These are phyloP conservation scores for Climacium dendroides DNA, from an alignment of 225 moss, liverwort and hornwort species.

Conservation along the genomic window DNA sequence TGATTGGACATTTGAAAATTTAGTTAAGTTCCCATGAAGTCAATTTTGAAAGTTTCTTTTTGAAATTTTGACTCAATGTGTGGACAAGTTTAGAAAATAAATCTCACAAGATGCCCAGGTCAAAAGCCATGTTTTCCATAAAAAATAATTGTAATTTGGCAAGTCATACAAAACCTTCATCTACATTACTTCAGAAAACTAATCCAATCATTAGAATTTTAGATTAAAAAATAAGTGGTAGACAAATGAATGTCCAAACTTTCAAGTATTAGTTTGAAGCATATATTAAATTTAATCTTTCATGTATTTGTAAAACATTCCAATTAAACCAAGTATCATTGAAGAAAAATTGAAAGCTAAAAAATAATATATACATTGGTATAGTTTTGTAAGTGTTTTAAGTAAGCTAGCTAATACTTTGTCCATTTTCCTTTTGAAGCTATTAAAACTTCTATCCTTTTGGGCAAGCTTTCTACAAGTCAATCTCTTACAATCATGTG, in stretches of 20 bases:
- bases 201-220: neutral
- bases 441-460: neutral
- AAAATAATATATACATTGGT: no score
- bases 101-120: accelerated
- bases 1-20: neutral
- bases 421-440: neutral
- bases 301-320: neutral
- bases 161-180: no score
- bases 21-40: neutral
- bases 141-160: neutral
- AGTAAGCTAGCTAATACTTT: neutral
- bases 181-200: accelerated
- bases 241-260: neutral
- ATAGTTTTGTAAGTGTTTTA: neutral
- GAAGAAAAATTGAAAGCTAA: neutral
- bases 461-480: neutral
- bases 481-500: neutral
- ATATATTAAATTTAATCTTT: neutral
- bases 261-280: neutral
- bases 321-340: neutral
- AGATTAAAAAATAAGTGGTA: neutral
- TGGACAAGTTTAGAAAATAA: neutral
- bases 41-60: neutral
- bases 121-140: neutral
- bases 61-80: neutral